Evolutionary conservation across 163 green algal species (phyloP), one percentile per base, ranked within the genome.

Genomic region (Smithsoniella earleae): DNA sequence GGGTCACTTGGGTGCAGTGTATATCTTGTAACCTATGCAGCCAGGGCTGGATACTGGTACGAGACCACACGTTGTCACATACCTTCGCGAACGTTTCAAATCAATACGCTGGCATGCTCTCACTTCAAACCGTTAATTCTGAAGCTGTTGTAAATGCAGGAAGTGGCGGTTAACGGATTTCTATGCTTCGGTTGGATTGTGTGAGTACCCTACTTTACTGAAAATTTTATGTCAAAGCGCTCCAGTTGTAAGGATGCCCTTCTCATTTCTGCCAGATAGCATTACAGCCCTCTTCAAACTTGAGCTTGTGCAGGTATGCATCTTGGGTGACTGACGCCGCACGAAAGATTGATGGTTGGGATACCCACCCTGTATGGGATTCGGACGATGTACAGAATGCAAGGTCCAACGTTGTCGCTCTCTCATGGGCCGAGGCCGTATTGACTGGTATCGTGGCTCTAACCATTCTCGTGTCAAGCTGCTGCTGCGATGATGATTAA

Each of bases 321-420:
- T 49, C 40, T 49, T 49, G 40, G 40, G 40, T 49, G 40, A 49
- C 40, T 22, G 40, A 49, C 10, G 10, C 40, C 10, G 40, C 40
- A 49, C 10, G 40, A 13, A 49, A 69, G 25, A 69, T 69, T 43
- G 58, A 69, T 38, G 58, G 34, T 30, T 69, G 58, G 58, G 58
- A 69, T 34, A 30, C 58, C 25, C n/a, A 38, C 22, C 58, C 58
- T n/a, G 34, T 43, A n/a, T 69, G 58, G 58, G 25, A 69, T 30
- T 25, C 18, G 18, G 58, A 69, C 58, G 25, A 69, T 69, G 58
- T 36, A 16, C 27, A 69, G 25, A 36, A 69, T 22, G 58, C 58
- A n/a, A 30, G 58, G 25, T 38, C 22, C 10, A 30, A 38, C 5
- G 58, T 69, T 30, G 58, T 69, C 43, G 18, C 34, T 5, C 25